phyloP scores from a whole-genome alignment of 495 filamentous ascomycete species.

The Lichina pygmaea region DNA sequence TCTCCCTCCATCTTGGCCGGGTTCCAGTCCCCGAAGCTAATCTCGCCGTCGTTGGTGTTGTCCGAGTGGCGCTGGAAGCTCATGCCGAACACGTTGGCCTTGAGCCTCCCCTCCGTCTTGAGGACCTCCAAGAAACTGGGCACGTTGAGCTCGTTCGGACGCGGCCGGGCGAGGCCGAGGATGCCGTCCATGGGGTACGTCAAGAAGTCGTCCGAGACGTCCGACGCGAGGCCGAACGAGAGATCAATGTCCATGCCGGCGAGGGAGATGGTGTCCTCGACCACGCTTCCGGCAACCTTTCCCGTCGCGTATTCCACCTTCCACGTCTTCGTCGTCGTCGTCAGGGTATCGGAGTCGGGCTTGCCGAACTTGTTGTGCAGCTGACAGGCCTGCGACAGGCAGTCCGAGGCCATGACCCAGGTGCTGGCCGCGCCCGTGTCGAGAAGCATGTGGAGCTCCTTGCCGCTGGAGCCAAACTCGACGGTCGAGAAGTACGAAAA shows the following conservation, averaged over 20 bases:
- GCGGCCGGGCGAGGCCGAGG: constrained; percentile 36
- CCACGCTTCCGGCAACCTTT: constrained; percentile 31
- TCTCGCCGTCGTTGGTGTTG: constrained; percentile 37
- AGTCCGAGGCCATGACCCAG: constrained; percentile 49
- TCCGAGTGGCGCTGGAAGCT: constrained; percentile 36
- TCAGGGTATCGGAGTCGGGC: constrained; percentile 27
- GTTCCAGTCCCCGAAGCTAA: constrained; percentile 52
- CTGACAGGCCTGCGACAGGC: constrained; percentile 29
- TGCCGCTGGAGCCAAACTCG: constrained; percentile 33
- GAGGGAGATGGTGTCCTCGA: constrained; percentile 32
- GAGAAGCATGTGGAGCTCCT: constrained; percentile 42
- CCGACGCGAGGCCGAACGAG: constrained; percentile 39
- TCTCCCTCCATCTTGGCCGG: constrained; percentile 32
- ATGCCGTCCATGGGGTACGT: constrained; percentile 75
- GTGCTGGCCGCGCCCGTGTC: constrained; percentile 56
- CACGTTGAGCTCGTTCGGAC: constrained; percentile 15
- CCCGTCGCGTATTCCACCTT: constrained; percentile 47
- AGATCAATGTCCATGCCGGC: constrained; percentile 32
- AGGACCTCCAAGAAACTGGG: constrained; percentile 38
- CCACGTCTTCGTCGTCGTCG: constrained; percentile 21
- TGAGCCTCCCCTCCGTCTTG: constrained; percentile 24
- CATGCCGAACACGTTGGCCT: constrained; percentile 38
- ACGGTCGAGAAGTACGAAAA: constrained; percentile 50
- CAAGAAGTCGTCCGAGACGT: constrained; percentile 38
- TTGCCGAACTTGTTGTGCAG: constrained; percentile 39